These are phyloP conservation scores for Diaporthe nobilis DNA, from an alignment of 2,329 filamentous ascomycete species.

Conservation along the genomic window DNA sequence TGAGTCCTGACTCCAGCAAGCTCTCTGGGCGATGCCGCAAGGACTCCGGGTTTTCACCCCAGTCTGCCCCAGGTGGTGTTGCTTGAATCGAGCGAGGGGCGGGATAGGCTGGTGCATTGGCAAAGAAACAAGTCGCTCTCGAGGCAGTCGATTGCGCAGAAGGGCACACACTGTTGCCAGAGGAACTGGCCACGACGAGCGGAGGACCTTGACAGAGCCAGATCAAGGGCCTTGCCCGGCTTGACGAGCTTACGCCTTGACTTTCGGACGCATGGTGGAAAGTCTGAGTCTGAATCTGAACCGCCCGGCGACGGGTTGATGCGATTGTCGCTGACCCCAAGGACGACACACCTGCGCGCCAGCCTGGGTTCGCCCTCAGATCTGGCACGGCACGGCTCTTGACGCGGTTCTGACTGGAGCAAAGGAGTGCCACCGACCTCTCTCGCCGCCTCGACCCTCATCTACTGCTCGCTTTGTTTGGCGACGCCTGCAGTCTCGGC, in stretches of 20 bases:
- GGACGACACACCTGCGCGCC: slow-evolving; percentile 6
- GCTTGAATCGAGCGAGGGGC: neutral
- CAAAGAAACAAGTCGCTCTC: slow-evolving; percentile 2
- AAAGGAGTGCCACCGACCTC: neutral
- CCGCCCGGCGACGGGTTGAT: neutral
- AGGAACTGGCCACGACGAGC: slow-evolving; percentile 10
- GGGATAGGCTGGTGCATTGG: neutral
- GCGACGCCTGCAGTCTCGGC: slow-evolving; percentile 8
- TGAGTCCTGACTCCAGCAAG: slow-evolving; percentile 20
- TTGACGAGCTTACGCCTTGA: slow-evolving; percentile 16
- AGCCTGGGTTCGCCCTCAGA: neutral
- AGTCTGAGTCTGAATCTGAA: slow-evolving; percentile 25
- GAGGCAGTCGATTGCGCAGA: slow-evolving; percentile 9
- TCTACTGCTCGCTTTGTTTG: neutral
- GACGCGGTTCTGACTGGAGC: neutral
- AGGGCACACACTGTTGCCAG: slow-evolving; percentile 2
- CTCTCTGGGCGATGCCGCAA: slow-evolving; percentile 10
- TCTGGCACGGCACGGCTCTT: slow-evolving; percentile 24
- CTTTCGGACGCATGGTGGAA: slow-evolving; percentile 7
- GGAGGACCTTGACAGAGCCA: slow-evolving; percentile 12
- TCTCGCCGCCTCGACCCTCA: neutral
- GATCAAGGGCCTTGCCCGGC: slow-evolving; percentile 14
- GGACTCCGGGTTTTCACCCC: slow-evolving; percentile 2
- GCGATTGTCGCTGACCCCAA: slow-evolving; percentile 18
- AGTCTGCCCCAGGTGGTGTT: slow-evolving; percentile 21